phyloP scores from a whole-genome alignment of 768 basidiomycete genomes.

The Russula lepida region DNA sequence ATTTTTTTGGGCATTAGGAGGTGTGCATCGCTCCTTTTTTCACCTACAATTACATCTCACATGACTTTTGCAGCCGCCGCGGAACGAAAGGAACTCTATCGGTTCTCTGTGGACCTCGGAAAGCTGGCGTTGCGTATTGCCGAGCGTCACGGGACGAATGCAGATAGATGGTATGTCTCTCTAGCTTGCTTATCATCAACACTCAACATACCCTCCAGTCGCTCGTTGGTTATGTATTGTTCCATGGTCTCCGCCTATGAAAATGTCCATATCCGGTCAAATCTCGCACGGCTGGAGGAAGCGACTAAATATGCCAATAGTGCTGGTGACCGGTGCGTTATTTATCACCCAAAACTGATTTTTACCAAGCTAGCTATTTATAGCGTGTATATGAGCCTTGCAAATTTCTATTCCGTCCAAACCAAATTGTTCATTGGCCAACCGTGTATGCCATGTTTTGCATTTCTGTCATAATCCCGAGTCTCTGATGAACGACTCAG shows the following conservation, averaged over 20 bases:
- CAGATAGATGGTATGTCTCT: slow-evolving; percentile 53
- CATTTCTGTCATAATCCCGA: background rate
- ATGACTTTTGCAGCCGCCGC: slow-evolving; percentile 38
- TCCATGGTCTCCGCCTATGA: slow-evolving; percentile 62
- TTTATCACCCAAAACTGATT: background rate
- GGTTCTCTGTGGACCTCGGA: slow-evolving; percentile 60
- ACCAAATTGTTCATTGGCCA: slow-evolving; percentile 53
- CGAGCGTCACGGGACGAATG: slow-evolving; percentile 50
- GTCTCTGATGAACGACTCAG: slow-evolving; percentile 28
- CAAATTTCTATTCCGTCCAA: slow-evolving; percentile 45
- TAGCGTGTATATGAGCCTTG: slow-evolving; percentile 57
- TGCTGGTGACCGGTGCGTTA: slow-evolving; percentile 52
- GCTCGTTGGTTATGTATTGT: slow-evolving; percentile 52
- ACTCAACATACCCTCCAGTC: slow-evolving; percentile 31
- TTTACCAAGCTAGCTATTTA: background rate
- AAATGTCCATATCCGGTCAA: slow-evolving; percentile 54
- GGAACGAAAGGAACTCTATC: slow-evolving; percentile 53
- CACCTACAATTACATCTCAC: background rate
- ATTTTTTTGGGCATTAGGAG: slow-evolving; percentile 64
- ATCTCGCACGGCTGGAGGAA: slow-evolving; percentile 50
- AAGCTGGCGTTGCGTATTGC: slow-evolving; percentile 62
- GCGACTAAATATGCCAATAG: slow-evolving; percentile 58
- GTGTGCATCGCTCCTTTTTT: slow-evolving; percentile 28
- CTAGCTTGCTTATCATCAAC: background rate
- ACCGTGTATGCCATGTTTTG: slow-evolving; percentile 38